These are phyloP conservation scores for Nitzschia sp. DNA, from an alignment of 108 stramenopile species.

Conservation along the genomic window DNA sequence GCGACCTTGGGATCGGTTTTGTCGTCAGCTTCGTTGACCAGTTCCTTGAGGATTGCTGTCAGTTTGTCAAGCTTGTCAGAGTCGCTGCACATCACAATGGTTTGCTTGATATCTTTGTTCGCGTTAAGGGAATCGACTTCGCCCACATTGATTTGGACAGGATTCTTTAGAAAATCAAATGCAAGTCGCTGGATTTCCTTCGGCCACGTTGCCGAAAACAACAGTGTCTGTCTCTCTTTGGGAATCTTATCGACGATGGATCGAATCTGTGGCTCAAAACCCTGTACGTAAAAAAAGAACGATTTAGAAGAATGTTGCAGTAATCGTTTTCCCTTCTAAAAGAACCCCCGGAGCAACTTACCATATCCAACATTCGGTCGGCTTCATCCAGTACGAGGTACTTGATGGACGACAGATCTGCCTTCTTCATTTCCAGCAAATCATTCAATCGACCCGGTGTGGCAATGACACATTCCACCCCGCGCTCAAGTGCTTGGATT, in stretches of 20 bases:
- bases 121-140: conserved; percentile 87
- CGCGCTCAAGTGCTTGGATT: conserved; percentile 81
- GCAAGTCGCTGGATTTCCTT: conserved; percentile 96
- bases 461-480: conserved; percentile 93
- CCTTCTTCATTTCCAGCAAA: conserved; percentile 93
- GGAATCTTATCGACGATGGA: conserved; percentile 91
- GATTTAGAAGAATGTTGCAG: too few relatives aligned
- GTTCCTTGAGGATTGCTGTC: conserved; percentile 86
- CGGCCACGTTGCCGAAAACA: conserved; percentile 99
- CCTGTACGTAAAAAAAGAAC: conserved; percentile 81
- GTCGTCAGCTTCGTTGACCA: conserved; percentile 50
- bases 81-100: conserved; percentile 88
- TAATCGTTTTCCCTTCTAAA: not conserved
- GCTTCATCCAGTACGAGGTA: conserved; percentile 98
- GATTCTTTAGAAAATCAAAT: conserved; percentile 93
- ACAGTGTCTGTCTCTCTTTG: conserved; percentile 87
- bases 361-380: conserved; percentile 56
- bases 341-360: conserved; percentile 6
- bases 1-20: conserved; percentile 43
- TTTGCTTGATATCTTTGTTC: conserved; percentile 94
- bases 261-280: conserved; percentile 99
- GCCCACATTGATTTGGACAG: conserved; percentile 96
- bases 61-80: conserved; percentile 92
- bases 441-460: conserved; percentile 98
- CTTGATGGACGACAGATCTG: conserved; percentile 76